Evolutionary conservation across 208 protist species (phyloP).

Genomic region (Wallacemonas rigidus): DNA sequence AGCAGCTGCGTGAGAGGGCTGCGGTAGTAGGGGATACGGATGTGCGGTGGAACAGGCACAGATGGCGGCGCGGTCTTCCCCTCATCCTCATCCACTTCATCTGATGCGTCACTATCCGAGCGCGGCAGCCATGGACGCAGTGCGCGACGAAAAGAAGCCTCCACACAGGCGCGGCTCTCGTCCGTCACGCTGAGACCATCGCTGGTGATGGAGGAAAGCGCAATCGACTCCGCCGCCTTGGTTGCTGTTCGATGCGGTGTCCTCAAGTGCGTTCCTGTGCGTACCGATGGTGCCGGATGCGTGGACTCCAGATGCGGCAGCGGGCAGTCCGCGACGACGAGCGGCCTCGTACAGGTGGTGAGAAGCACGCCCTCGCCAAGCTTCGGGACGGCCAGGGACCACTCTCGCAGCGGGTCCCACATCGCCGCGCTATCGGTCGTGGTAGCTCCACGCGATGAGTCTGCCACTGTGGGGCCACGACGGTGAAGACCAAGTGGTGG

Average conservation of each 20-base stretch:
- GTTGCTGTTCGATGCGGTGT: background rate
- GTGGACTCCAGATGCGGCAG: background rate
- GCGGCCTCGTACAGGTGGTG: background rate
- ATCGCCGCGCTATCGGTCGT: background rate
- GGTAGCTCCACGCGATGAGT: background rate
- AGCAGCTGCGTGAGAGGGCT: slow-evolving; percentile 82
- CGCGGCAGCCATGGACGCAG: slow-evolving; percentile 29
- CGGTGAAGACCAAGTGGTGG: too few relatives aligned
- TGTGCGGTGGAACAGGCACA: background rate
- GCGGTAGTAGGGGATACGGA: slow-evolving; percentile 63
- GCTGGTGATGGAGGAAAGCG: background rate
- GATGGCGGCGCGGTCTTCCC: slow-evolving; percentile 13
- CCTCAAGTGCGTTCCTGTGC: too few relatives aligned
- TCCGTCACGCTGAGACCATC: background rate
- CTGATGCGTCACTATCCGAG: background rate
- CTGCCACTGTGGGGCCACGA: too few relatives aligned
- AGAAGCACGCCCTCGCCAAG: slow-evolving; percentile 1
- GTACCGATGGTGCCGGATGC: too few relatives aligned
- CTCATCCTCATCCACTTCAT: slow-evolving; percentile 16
- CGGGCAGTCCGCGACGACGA: background rate
- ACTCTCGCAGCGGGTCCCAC: slow-evolving; percentile 8
- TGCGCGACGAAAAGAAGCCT: slow-evolving; percentile 10
- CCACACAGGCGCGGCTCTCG: background rate
- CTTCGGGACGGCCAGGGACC: background rate
- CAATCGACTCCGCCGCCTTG: background rate